Conservation (phyloP, 805 yeast genomes). For the Candida succiphila region DNA sequence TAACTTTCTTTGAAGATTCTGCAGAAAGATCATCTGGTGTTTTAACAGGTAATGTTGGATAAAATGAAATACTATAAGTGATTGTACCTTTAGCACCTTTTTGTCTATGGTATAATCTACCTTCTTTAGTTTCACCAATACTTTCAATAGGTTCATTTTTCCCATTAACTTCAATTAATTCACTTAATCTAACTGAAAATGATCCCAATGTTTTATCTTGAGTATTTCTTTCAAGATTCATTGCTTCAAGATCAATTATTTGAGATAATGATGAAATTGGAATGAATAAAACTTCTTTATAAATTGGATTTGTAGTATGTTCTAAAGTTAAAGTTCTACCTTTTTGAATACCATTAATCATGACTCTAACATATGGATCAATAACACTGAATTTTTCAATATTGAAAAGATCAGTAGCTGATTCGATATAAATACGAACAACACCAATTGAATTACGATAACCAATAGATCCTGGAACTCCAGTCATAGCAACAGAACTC, state of each 20-base stretch:
- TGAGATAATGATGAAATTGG: slow-evolving; percentile 80
- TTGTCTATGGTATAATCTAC: slow-evolving; percentile 53
- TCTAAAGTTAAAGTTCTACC: slow-evolving; percentile 67
- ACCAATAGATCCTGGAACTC: slow-evolving; percentile 63
- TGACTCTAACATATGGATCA: slow-evolving; percentile 82
- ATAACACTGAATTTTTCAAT: slow-evolving; percentile 83
- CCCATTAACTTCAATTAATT: slow-evolving; percentile 61
- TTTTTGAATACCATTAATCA: slow-evolving; percentile 66
- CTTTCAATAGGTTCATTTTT: slow-evolving; percentile 49
- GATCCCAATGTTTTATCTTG: slow-evolving; percentile 84
- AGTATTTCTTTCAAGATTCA: slow-evolving; percentile 80
- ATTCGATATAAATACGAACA: slow-evolving; percentile 59
- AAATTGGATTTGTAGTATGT: slow-evolving; percentile 67
- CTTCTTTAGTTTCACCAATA: slow-evolving; percentile 46
- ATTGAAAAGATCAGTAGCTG: slow-evolving; percentile 70
- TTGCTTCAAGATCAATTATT: slow-evolving; percentile 72
- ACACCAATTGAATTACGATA: slow-evolving; percentile 95
- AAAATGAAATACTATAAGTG: slow-evolving; percentile 68
- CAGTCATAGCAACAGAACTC: slow-evolving; percentile 74
- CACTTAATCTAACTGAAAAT: slow-evolving; percentile 58
- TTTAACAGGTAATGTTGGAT: slow-evolving; percentile 73
- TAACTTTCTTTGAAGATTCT: slow-evolving; percentile 27
- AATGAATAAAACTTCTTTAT: slow-evolving; percentile 75
- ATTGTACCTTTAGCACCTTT: slow-evolving; percentile 81
- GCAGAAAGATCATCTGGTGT: slow-evolving; percentile 65